Conservation (phyloP, 2,329 filamentous ascomycete species). For the Phoma sp. region DNA sequence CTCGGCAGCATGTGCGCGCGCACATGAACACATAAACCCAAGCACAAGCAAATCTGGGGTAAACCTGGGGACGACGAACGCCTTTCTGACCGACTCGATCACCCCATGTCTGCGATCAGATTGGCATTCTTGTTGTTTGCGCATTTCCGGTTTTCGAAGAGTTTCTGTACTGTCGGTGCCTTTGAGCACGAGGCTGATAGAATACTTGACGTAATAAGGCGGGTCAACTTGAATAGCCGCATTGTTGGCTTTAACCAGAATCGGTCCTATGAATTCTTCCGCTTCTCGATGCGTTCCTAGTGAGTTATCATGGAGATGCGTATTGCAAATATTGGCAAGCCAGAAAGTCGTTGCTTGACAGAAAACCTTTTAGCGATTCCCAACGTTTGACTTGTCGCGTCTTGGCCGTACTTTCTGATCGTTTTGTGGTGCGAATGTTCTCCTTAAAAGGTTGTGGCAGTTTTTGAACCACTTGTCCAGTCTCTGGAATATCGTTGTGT, state of each 20-base stretch:
- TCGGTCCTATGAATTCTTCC: neutral
- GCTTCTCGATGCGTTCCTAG: neutral
- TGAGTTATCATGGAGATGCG: neutral
- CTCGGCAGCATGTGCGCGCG: conserved; percentile 38
- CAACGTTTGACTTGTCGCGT: neutral
- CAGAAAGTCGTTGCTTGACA: neutral
- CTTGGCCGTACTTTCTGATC: neutral
- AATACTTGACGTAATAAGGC: conserved; percentile 3
- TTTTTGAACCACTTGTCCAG: neutral
- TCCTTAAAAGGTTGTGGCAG: too few species aligned
- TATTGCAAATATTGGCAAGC: neutral
- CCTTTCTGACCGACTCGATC: neutral
- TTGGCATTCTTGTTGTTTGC: neutral
- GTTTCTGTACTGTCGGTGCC: neutral
- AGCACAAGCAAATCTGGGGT: conserved; percentile 7
- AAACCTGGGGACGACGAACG: conserved; percentile 6
- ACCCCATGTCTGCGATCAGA: neutral
- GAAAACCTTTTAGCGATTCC: neutral
- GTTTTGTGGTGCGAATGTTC: too few species aligned
- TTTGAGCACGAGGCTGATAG: neutral
- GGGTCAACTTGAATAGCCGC: neutral
- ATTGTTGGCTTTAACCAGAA: conserved; percentile 8
- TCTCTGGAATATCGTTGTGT: neutral
- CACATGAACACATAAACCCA: neutral
- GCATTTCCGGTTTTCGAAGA: neutral